Base-by-base conservation (phyloP, 371 early-diverging fungal species). In the Mucor racemosus region DNA sequence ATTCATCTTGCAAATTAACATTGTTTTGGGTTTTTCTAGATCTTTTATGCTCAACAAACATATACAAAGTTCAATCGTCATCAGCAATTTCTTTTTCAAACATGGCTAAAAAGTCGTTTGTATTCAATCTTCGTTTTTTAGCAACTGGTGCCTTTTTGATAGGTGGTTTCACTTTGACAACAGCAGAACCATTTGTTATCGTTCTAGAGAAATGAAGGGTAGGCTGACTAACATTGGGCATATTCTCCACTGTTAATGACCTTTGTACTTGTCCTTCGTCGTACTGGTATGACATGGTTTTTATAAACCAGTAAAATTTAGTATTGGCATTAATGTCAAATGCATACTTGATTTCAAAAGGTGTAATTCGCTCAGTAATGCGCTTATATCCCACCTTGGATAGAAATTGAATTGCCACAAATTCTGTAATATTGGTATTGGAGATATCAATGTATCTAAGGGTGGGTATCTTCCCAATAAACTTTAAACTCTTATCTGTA, bases 401-500 rank as follows among this genome's bases (percentile, higher is more conserved):
- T 5, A 69, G 31, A 36, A 60, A 72, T 0, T 8, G 44, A 14
- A 34, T 21, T 0, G 68, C 68, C 1, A 72, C 67, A 31, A 60
- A 19, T 0, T 34, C 40, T 8, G 53, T 67, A 0, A 72, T 33
- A 14, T 33, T 39, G 7, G 72, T 72, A 13, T 44, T 14, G 13
- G 72, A 46, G 7, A 72, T 33, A 36, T 60, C 60, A 11, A 72
- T 8, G 10, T 35, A 60, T 11, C 11, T 7, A 21, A 72, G 41
- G 10, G 58, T 15, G 13, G 46, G 26, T 31, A 72, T 50, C 26
- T 60, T 46, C 1, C 57, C 64, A 31, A 72, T 31, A 14, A 62
- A 62, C 26, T 64, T 72, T 34, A 72, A 31, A 17, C 58, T 44
- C 21, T 65, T 64, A 36, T 72, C 72, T 10, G 72, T 72, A 2